A percentile compares a stretch with the other conserved stretches of the same genome.
Evolutionary conservation across 1,139 yeast species (phyloP).

Genomic region (Pichia sp.): DNA sequence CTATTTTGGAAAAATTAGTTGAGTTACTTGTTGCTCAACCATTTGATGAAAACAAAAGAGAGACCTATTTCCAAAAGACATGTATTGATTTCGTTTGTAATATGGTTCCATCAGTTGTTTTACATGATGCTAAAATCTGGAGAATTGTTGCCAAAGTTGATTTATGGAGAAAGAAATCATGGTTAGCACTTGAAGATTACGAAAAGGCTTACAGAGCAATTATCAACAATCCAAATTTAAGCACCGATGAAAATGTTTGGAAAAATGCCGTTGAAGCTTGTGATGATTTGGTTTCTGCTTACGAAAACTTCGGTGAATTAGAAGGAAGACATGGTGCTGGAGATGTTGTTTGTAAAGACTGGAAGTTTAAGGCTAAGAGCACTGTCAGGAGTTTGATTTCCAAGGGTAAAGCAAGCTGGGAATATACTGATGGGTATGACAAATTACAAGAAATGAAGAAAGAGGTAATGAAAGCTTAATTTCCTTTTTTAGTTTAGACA

Average conservation of each 20-base stretch:
- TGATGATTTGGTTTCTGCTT: constrained; percentile 76
- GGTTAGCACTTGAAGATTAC: constrained; percentile 80
- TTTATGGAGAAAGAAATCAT: constrained; percentile 79
- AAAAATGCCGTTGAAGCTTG: constrained; percentile 76
- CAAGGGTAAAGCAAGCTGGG: constrained; percentile 76
- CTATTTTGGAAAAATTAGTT: constrained; percentile 68
- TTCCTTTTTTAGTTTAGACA: too few species aligned
- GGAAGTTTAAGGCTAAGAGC: constrained; percentile 80
- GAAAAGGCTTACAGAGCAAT: constrained; percentile 82
- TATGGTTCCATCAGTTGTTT: constrained; percentile 61
- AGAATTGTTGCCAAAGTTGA: constrained; percentile 77
- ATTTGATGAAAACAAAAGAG: constrained; percentile 32
- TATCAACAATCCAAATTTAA: constrained; percentile 59
- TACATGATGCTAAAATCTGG: constrained; percentile 74
- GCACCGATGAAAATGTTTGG: constrained; percentile 61
- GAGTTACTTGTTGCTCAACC: constrained; percentile 59
- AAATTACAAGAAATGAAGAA: constrained; percentile 51
- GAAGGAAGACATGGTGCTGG: constrained; percentile 85
- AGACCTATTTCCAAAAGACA: constrained; percentile 56
- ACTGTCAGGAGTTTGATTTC: constrained; percentile 71
- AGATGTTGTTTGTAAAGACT: constrained; percentile 79
- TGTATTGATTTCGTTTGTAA: constrained; percentile 66
- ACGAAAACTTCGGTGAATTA: constrained; percentile 76
- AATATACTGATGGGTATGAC: constrained; percentile 74
- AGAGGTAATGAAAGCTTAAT: constrained; percentile 23